A percentile compares a stretch with the other conserved stretches of the same genome.
Conservation (phyloP, 768 basidiomycete species). For the Agrocybe pediades region DNA sequence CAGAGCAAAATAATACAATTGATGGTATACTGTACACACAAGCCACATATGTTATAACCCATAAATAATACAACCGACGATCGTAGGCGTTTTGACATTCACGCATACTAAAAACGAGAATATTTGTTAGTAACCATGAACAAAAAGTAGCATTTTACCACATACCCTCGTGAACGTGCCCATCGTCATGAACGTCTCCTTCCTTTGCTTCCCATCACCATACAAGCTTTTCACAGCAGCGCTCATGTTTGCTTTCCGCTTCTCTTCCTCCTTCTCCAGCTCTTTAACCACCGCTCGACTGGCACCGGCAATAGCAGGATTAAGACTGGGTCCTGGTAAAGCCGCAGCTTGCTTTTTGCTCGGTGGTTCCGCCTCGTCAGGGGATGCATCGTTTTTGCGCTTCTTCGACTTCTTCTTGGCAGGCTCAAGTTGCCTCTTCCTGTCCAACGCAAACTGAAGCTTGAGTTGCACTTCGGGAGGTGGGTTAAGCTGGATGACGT, state of each 20-base stretch:
- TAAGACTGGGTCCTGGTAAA: slow-evolving; percentile 38
- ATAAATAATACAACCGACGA: neutral
- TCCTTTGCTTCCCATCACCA: slow-evolving; percentile 56
- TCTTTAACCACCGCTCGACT: slow-evolving; percentile 70
- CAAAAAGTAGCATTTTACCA: slow-evolving; percentile 11
- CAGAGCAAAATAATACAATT: neutral
- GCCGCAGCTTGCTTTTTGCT: slow-evolving; percentile 45
- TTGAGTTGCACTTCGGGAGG: slow-evolving; percentile 61
- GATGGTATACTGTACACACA: neutral
- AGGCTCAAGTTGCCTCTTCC: slow-evolving; percentile 56
- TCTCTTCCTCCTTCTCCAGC: slow-evolving; percentile 79
- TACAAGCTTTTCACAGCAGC: slow-evolving; percentile 86
- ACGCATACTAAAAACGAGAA: neutral
- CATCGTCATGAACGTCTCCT: slow-evolving; percentile 92
- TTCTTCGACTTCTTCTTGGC: slow-evolving; percentile 63
- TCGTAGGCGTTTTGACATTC: neutral
- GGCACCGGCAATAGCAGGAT: slow-evolving; percentile 54
- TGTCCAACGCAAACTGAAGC: slow-evolving; percentile 58
- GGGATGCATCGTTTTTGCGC: slow-evolving; percentile 43
- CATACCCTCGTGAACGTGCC: slow-evolving; percentile 90
- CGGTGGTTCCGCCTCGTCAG: slow-evolving; percentile 39
- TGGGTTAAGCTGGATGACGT: slow-evolving; percentile 73
- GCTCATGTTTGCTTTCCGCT: slow-evolving; percentile 83
- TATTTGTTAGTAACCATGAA: neutral
- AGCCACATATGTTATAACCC: neutral